phyloP scores from a whole-genome alignment of 352 stramenopile species.

The Aphanomyces astaci region DNA sequence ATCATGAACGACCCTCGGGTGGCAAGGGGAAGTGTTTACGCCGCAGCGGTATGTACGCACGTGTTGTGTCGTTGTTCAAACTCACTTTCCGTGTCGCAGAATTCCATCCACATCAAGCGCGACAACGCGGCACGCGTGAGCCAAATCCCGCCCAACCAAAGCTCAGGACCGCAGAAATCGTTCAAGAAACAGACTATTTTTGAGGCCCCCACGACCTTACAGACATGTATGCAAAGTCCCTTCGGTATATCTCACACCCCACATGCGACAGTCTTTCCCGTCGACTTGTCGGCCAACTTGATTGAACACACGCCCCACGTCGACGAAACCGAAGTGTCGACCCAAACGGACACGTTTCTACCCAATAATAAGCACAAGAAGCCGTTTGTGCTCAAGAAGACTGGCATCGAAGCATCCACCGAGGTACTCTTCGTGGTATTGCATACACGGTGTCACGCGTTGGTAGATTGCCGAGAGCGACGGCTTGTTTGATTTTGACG shows the following conservation, averaged over 20 bases:
- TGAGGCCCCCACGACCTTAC: neutral
- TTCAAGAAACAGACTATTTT: slow-evolving; percentile 19
- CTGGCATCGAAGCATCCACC: slow-evolving; percentile 60
- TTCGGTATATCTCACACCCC: too few species aligned
- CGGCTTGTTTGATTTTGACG: slow-evolving; percentile 74
- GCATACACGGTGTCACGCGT: neutral
- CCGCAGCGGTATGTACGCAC: slow-evolving; percentile 25
- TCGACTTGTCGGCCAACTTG: slow-evolving; percentile 43
- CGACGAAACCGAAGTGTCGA: slow-evolving; percentile 38
- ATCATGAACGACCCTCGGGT: slow-evolving; percentile 74
- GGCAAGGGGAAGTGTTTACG: slow-evolving; percentile 53
- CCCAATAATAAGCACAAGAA: slow-evolving; percentile 27
- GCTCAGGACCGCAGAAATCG: neutral
- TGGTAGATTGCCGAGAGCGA: slow-evolving; percentile 61
- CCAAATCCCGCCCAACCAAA: neutral
- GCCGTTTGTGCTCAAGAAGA: slow-evolving; percentile 53
- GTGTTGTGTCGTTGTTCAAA: too few species aligned
- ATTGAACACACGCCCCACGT: slow-evolving; percentile 43
- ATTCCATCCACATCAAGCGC: slow-evolving; percentile 17
- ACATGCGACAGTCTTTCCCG: slow-evolving; percentile 16
- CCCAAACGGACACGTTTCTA: slow-evolving; percentile 64
- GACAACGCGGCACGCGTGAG: neutral
- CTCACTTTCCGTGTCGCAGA: neutral
- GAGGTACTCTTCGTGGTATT: slow-evolving; percentile 32
- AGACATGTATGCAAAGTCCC: slow-evolving; percentile 17